Evolutionary conservation across 371 early-diverging fungal genomes (phyloP).

Genomic region (Batkoa obscura): DNA sequence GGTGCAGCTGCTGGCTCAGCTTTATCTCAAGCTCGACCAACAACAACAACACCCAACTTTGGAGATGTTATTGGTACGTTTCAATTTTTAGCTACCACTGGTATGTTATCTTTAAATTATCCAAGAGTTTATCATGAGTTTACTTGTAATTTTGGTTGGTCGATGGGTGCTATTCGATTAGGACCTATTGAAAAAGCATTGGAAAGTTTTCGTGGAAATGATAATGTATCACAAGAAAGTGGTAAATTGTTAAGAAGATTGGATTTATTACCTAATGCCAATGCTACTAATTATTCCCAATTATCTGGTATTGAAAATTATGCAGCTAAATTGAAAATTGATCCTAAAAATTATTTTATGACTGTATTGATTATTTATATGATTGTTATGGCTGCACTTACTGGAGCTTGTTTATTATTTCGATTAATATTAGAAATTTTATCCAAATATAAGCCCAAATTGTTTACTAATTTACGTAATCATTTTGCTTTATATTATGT

Average conservation of each 20-base stretch:
- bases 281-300: not conserved
- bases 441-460: not conserved
- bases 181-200: not conserved
- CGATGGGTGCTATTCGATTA: not conserved
- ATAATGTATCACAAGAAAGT: not conserved
- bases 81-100: not conserved
- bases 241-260: not conserved
- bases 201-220: too few relatives aligned
- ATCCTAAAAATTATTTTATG: not conserved
- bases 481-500: slow-evolving; percentile 12
- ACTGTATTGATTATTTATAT: not conserved
- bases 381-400: not conserved
- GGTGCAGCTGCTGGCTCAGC: not conserved
- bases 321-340: not conserved
- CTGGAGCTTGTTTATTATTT: not conserved
- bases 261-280: not conserved
- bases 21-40: too few relatives aligned
- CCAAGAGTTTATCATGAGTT: not conserved
- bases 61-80: not conserved
- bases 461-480: slow-evolving; percentile 12
- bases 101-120: not conserved
- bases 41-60: not conserved
- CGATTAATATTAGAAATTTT: not conserved
- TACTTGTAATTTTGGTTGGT: slow-evolving; percentile 1
- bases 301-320: not conserved